A percentile compares a stretch with the other conserved stretches of the same genome.
Conservation (phyloP, 768 basidiomycete genomes). For the Leccinum sublutescens region DNA sequence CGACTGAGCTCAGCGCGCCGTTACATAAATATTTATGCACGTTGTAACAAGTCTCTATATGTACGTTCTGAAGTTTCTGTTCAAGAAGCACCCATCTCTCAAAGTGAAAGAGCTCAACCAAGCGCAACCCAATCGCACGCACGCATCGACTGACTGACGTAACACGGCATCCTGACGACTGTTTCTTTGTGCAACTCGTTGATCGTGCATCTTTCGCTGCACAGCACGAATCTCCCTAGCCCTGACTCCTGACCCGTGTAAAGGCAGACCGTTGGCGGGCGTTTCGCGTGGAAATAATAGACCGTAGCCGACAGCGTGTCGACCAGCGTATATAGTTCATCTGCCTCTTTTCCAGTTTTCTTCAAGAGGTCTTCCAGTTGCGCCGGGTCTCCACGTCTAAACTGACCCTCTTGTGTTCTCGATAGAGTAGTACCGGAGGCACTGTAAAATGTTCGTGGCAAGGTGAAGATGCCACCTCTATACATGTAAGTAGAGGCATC, state of each 20-base stretch:
- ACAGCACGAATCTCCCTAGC: slow-evolving; percentile 23
- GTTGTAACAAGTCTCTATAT: too few species aligned
- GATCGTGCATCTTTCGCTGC: slow-evolving; percentile 18
- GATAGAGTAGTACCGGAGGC: slow-evolving; percentile 19
- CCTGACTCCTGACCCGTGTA: slow-evolving; percentile 21
- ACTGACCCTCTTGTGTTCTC: not conserved
- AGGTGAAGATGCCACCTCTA: slow-evolving; percentile 3
- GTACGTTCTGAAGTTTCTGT: too few species aligned
- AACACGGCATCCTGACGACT: slow-evolving; percentile 24
- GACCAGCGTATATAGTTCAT: slow-evolving; percentile 23
- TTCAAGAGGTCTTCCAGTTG: slow-evolving; percentile 6
- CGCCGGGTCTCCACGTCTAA: slow-evolving; percentile 17
- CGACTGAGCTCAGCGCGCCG: too few species aligned
- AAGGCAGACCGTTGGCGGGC: slow-evolving; percentile 26
- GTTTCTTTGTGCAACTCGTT: slow-evolving; percentile 26
- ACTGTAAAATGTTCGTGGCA: slow-evolving; percentile 19
- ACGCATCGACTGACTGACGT: slow-evolving; percentile 17
- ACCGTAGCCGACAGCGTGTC: slow-evolving; percentile 23
- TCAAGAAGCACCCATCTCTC: not conserved
- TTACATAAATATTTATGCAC: too few species aligned
- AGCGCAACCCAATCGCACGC: slow-evolving; percentile 27
- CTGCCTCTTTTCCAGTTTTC: not conserved
- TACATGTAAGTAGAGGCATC: slow-evolving; percentile 16
- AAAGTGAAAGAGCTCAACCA: not conserved
- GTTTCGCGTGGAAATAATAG: slow-evolving; percentile 24